Evolutionary conservation across 768 basidiomycete genomes (phyloP), one percentile per base, ranked within the genome.

Genomic region (Phylloporus arenicola): DNA sequence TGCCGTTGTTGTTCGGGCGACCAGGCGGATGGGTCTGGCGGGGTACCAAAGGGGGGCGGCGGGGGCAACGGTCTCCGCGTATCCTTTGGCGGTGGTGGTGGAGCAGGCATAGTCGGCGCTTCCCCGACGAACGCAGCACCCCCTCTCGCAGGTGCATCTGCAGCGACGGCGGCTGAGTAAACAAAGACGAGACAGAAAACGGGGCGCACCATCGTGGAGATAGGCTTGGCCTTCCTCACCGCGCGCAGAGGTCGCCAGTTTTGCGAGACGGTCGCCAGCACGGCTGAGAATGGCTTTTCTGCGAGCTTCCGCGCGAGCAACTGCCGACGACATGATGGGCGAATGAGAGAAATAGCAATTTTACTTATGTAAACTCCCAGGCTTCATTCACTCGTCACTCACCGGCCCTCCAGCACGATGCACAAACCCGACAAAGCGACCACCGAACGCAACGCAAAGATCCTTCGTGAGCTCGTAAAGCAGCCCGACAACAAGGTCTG

Each of bases 401-500:
- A 9, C 19, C 48, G 11, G n/a, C n/a, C n/a, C n/a, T 20, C 25
- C 22, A 62, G 55, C 53, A 65, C 60, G 56, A 74, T 75, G 64
- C 59, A 74, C 38, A 71, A 70, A 50, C 86, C 87, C 73, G 92
- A 95, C 73, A 92, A 88, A 63, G 81, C 86, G 0, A 92, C 86
- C 0, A 88, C 86, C 4, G 93, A 95, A 52, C 73, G 80, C 51
- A 81, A 91, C 64, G 73, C 92, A 17, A 78, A 78, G 49, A 85
- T 80, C 6, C 80, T 99, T 12, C 77, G 92, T 41, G 95, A 91
- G 58, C 77, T 97, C 27, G 81, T 99, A 45, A 96, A 90, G 66
- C 75, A 74, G 41, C 86, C 88, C 16, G 92, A 94, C 55, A 99
- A 97, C 73, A 97, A 92, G 70, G 68, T 88, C 35, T 99, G 95